Evolutionary conservation across 768 basidiomycete species (phyloP).

Genomic region (Ephemerocybe angulata): DNA sequence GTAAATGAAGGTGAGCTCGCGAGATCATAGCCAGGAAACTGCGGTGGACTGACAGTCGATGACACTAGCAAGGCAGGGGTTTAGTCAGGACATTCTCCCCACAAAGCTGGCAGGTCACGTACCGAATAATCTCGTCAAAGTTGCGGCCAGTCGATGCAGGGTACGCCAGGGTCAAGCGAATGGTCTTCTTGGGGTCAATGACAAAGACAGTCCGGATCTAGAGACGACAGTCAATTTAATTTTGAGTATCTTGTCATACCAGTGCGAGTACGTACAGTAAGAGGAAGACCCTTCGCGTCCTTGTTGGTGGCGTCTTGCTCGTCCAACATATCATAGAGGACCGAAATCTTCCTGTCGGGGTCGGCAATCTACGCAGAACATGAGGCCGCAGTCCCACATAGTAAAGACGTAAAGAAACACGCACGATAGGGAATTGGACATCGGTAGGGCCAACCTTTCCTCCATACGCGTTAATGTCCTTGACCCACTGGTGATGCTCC

Average conservation of each 20-base stretch:
- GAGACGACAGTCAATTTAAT: too few relatives aligned
- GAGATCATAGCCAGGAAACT: conserved; percentile 5
- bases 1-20: conserved; percentile 14
- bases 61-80: conserved; percentile 40
- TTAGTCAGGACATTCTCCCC: conserved; percentile 1
- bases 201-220: conserved; percentile 97
- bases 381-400: conserved; percentile 1
- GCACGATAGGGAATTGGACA: conserved; percentile 89
- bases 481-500: conserved; percentile 83
- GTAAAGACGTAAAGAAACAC: conserved; percentile 20
- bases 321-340: conserved; percentile 94
- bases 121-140: conserved; percentile 65
- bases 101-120: conserved; percentile 14
- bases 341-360: conserved; percentile 77
- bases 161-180: conserved; percentile 86
- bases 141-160: conserved; percentile 96
- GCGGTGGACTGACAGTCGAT: conserved; percentile 66
- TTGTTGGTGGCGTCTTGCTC: conserved; percentile 90
- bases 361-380: conserved; percentile 74
- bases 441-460: conserved; percentile 64
- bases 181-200: conserved; percentile 94
- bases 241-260: too few relatives aligned
- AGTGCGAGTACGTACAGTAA: conserved; percentile 72
- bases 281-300: conserved; percentile 84
- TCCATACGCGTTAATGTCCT: conserved; percentile 84